These are phyloP conservation scores for Pachyrhizus erosus DNA, from an alignment of 306 rosid species.

Conservation along the genomic window DNA sequence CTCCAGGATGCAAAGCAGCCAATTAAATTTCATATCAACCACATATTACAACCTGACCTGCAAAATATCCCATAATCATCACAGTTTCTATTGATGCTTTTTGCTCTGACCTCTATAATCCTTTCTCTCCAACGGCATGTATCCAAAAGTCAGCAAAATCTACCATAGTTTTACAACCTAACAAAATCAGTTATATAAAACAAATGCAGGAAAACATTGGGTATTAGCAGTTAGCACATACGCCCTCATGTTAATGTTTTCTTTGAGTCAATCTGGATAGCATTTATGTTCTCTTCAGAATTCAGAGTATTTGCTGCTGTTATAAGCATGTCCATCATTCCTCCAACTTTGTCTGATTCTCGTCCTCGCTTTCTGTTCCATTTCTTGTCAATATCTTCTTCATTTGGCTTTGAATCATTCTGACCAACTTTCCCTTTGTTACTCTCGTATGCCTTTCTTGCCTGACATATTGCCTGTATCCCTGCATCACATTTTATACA, in stretches of 20 bases:
- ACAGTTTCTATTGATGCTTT: slow-evolving; percentile 42
- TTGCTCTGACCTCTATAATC: slow-evolving; percentile 47
- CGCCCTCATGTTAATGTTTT: slow-evolving; percentile 35
- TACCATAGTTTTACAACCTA: slow-evolving; percentile 60
- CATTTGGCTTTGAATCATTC: slow-evolving; percentile 47
- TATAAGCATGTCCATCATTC: slow-evolving; percentile 94
- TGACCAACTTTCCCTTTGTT: slow-evolving; percentile 44
- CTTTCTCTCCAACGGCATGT: slow-evolving; percentile 47
- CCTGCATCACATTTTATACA: slow-evolving; percentile 76
- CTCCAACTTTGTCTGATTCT: slow-evolving; percentile 64
- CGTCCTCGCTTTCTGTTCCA: slow-evolving; percentile 54
- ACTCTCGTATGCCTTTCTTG: slow-evolving; percentile 61
- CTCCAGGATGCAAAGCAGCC: slow-evolving; percentile 35
- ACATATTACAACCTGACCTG: slow-evolving; percentile 38
- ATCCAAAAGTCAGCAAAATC: slow-evolving; percentile 57
- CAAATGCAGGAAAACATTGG: slow-evolving; percentile 44
- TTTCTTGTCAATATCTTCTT: slow-evolving; percentile 41
- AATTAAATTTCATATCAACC: slow-evolving; percentile 23
- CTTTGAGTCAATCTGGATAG: slow-evolving; percentile 41
- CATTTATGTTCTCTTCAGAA: slow-evolving; percentile 61
- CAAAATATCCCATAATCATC: slow-evolving; percentile 27
- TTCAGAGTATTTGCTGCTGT: slow-evolving; percentile 78
- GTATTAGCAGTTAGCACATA: slow-evolving; percentile 44
- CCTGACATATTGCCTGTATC: slow-evolving; percentile 62
- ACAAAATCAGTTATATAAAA: slow-evolving; percentile 51